phyloP scores from a whole-genome alignment of 179 eudicot genomes.

The Beta lomatogona region DNA sequence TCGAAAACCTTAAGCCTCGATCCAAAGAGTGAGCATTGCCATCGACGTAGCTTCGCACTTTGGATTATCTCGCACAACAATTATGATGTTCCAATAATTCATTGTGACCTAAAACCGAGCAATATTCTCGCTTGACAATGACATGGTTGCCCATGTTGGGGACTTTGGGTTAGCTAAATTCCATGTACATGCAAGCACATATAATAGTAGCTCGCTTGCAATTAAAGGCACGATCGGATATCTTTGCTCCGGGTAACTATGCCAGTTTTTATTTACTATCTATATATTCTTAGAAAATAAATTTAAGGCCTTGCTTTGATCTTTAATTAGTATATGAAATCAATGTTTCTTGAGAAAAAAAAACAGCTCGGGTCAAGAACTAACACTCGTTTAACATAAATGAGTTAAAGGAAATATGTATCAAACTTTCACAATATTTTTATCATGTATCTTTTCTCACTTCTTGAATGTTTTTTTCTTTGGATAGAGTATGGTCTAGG shows the following conservation, averaged over 20 bases:
- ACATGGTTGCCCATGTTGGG: slow-evolving; percentile 29
- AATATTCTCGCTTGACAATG: slow-evolving; percentile 19
- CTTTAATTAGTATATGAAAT: too few species aligned
- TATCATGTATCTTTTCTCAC: neutral
- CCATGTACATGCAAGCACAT: neutral
- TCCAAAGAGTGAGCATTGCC: slow-evolving; percentile 13
- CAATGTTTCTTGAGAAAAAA: too few species aligned
- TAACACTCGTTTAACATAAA: too few species aligned
- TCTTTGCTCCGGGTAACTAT: slow-evolving; percentile 27
- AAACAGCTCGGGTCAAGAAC: too few species aligned
- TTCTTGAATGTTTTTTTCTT: too few species aligned
- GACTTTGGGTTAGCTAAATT: slow-evolving; percentile 21
- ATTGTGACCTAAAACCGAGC: slow-evolving; percentile 19
- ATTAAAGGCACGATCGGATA: slow-evolving; percentile 25
- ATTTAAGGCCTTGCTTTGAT: too few species aligned
- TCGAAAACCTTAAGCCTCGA: neutral
- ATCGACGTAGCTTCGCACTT: slow-evolving; percentile 12
- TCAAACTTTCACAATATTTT: too few species aligned
- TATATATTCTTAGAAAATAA: neutral
- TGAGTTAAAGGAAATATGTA: too few species aligned
- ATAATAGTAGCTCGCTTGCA: slow-evolving; percentile 12
- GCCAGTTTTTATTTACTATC: neutral
- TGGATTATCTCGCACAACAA: slow-evolving; percentile 15
- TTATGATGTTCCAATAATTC: slow-evolving; percentile 4
- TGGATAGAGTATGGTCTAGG: too few species aligned